Evolutionary conservation across 768 basidiomycete species (phyloP).

Genomic region (Tremella yokohamensis): DNA sequence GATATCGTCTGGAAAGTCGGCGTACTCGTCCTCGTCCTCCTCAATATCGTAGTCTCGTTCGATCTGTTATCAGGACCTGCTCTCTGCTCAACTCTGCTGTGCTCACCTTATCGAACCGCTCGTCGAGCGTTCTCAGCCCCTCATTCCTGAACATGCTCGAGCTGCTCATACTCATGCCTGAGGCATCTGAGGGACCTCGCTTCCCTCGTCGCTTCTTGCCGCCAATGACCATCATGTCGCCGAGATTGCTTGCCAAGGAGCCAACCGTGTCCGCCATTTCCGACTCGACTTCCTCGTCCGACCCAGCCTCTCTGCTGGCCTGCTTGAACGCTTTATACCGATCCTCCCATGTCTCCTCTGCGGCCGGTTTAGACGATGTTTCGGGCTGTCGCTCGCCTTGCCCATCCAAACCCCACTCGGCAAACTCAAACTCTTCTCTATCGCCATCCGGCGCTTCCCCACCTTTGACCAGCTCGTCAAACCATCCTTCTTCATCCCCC

Average conservation of each 20-base stretch:
- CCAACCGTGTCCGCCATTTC: conserved; percentile 69
- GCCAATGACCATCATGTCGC: conserved; percentile 69
- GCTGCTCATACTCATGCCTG: conserved; percentile 95
- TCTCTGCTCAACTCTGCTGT: neutral
- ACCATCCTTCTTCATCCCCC: conserved; percentile 50
- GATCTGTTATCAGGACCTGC: conserved; percentile 17
- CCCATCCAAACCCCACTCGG: conserved; percentile 43
- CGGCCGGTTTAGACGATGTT: conserved; percentile 45
- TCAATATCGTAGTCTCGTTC: conserved; percentile 60
- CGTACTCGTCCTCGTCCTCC: conserved; percentile 58
- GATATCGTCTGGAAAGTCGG: conserved; percentile 43
- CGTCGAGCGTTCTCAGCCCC: conserved; percentile 80
- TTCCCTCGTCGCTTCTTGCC: conserved; percentile 65
- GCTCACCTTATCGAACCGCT: conserved; percentile 85
- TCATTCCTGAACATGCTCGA: conserved; percentile 93
- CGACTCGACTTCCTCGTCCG: conserved; percentile 55
- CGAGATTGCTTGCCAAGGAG: conserved; percentile 57
- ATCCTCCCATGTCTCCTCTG: conserved; percentile 67
- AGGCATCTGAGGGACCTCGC: conserved; percentile 71
- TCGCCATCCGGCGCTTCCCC: conserved; percentile 42
- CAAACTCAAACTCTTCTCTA: conserved; percentile 41
- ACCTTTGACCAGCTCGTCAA: conserved; percentile 38
- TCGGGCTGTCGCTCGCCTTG: conserved; percentile 44
- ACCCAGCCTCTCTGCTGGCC: conserved; percentile 33
- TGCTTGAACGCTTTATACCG: conserved; percentile 71